A percentile compares a stretch with the other conserved stretches of the same genome.
Conservation (phyloP, 768 basidiomycete species). For the Chalciporus chontae region DNA sequence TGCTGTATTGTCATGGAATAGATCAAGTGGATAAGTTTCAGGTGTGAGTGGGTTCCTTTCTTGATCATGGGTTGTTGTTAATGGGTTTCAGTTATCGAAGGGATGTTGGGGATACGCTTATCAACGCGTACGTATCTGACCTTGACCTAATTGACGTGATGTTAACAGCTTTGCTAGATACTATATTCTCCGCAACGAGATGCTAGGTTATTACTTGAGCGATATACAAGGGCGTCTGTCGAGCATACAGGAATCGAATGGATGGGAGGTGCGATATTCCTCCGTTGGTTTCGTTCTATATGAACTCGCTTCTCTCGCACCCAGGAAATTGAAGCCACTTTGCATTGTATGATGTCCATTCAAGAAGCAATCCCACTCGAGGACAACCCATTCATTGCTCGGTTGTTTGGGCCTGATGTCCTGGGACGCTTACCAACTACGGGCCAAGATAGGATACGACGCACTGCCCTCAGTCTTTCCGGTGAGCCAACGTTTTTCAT, state of each 20-base stretch:
- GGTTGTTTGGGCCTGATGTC: conserved; percentile 70
- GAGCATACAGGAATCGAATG: conserved; percentile 38
- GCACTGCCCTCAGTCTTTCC: conserved; percentile 70
- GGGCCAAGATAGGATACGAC: conserved; percentile 62
- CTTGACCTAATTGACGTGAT: background rate
- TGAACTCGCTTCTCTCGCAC: conserved; percentile 2
- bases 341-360: conserved; percentile 83
- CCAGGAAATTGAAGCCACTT: conserved; percentile 81
- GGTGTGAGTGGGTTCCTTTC: conserved; percentile 46
- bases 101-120: conserved; percentile 83
- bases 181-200: conserved; percentile 82
- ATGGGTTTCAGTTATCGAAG: conserved; percentile 60
- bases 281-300: background rate
- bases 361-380: conserved; percentile 80
- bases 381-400: conserved; percentile 49
- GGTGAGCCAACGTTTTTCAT: conserved; percentile 45
- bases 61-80: background rate
- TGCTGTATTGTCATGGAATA: conserved; percentile 23
- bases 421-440: conserved; percentile 64
- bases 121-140: conserved; percentile 66
- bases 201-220: conserved; percentile 68
- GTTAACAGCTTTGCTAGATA: conserved; percentile 46
- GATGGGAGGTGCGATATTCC: conserved; percentile 68
- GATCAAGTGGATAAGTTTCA: conserved; percentile 79
- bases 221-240: conserved; percentile 57